A percentile compares a stretch with the other conserved stretches of the same genome.
phyloP scores from a whole-genome alignment of 2,329 filamentous ascomycete genomes.

The Colletotrichum gloeosporioides region DNA sequence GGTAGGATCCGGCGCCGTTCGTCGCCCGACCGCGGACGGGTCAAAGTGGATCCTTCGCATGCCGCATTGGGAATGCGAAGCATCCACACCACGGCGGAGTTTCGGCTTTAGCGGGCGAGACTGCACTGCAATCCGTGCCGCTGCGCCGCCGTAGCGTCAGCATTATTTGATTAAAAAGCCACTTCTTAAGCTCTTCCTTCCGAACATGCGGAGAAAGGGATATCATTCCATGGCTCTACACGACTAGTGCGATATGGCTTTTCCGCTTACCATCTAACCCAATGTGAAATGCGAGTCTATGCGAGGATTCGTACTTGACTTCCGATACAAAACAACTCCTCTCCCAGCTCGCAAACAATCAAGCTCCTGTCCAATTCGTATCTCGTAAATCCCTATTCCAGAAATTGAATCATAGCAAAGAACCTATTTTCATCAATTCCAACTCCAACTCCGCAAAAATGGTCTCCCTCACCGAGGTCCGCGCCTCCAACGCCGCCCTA shows the following conservation, averaged over 20 bases:
- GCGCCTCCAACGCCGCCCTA: slow-evolving; percentile 44
- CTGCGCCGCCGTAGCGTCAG: no score
- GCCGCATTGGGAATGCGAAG: slow-evolving; percentile 12
- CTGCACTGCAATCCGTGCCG: not conserved
- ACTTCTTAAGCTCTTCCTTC: not conserved
- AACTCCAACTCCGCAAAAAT: slow-evolving; percentile 22
- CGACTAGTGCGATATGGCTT: not conserved
- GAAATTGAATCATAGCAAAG: no score
- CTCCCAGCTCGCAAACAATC: not conserved
- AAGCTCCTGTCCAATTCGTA: not conserved
- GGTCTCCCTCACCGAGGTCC: slow-evolving; percentile 40
- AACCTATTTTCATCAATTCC: not conserved
- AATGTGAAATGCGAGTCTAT: slow-evolving; percentile 2
- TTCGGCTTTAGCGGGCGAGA: not conserved
- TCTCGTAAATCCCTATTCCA: not conserved
- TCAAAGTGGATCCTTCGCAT: not conserved
- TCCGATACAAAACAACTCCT: not conserved
- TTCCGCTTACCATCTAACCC: not conserved
- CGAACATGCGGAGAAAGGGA: not conserved
- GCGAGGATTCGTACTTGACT: not conserved
- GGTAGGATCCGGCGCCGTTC: not conserved
- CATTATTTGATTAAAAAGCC: not conserved
- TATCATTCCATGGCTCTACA: not conserved
- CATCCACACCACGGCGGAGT: not conserved
- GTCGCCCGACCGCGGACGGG: not conserved